phyloP scores from a whole-genome alignment of 2,329 filamentous ascomycete species.

The Cordyceps cicadae region DNA sequence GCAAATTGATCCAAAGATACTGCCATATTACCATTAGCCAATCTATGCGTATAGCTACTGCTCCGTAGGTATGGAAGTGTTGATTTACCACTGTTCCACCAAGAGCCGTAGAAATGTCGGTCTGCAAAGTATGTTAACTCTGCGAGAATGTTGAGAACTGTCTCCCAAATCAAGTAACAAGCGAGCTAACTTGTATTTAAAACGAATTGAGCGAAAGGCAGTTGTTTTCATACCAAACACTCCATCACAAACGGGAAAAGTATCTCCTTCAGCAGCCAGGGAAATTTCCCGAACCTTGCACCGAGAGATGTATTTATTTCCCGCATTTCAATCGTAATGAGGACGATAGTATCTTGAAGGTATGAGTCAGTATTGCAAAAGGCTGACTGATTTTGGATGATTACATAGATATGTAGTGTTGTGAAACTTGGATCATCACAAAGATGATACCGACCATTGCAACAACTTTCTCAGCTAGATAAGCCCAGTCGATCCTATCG shows the following conservation, averaged over 20 bases:
- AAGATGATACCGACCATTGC: conserved; percentile 66
- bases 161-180: conserved; percentile 79
- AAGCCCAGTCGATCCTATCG: conserved; percentile 62
- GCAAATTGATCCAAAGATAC: conserved; percentile 69
- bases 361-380: conserved; percentile 4
- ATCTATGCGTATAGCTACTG: not conserved
- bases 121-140: conserved; percentile 72
- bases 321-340: conserved; percentile 58
- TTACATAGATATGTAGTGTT: conserved; percentile 57
- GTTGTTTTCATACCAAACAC: conserved; percentile 43
- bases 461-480: conserved; percentile 62
- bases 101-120: conserved; percentile 60
- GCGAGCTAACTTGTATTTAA: conserved; percentile 36
- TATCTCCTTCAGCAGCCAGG: conserved; percentile 66
- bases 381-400: not conserved
- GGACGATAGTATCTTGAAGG: conserved; percentile 55
- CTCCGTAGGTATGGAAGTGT: not conserved
- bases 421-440: conserved; percentile 71
- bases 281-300: conserved; percentile 58
- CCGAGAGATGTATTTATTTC: conserved; percentile 52
- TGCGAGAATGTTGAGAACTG: conserved; percentile 64
- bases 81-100: conserved; percentile 51
- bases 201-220: not conserved
- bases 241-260: conserved; percentile 74
- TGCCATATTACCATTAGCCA: conserved; percentile 15